Evolutionary conservation across 805 yeast species (phyloP).

Genomic region (Candida maesae): DNA sequence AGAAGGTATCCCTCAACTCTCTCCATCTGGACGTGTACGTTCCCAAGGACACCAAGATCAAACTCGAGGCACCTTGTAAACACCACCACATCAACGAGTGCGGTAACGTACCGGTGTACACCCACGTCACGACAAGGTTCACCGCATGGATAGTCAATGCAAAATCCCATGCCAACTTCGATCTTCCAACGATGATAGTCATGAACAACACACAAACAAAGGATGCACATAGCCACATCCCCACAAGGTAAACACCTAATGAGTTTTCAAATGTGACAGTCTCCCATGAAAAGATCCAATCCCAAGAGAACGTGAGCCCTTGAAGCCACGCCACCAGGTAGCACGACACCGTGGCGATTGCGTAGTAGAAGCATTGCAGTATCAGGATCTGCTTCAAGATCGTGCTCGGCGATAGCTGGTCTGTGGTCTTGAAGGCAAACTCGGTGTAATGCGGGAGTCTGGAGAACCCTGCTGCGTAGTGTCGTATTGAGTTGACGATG

Average conservation of each 20-base stretch:
- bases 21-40: slow-evolving; percentile 91
- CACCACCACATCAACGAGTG: slow-evolving; percentile 78
- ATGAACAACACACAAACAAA: slow-evolving; percentile 80
- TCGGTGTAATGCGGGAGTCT: slow-evolving; percentile 16
- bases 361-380: slow-evolving; percentile 75
- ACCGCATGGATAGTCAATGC: slow-evolving; percentile 89
- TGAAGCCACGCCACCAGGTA: slow-evolving; percentile 60
- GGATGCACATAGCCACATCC: slow-evolving; percentile 81
- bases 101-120: slow-evolving; percentile 66
- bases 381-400: slow-evolving; percentile 69
- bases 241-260: slow-evolving; percentile 69
- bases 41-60: slow-evolving; percentile 71
- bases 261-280: slow-evolving; percentile 69
- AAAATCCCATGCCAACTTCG: slow-evolving; percentile 94
- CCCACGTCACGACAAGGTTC: slow-evolving; percentile 66
- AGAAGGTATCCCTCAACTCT: slow-evolving; percentile 84
- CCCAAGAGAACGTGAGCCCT: slow-evolving; percentile 65
- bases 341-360: slow-evolving; percentile 65
- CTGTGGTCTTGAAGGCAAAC: slow-evolving; percentile 25
- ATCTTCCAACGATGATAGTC: slow-evolving; percentile 84
- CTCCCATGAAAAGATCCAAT: slow-evolving; percentile 81
- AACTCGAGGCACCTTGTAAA: slow-evolving; percentile 64
- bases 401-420: slow-evolving; percentile 52
- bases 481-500: slow-evolving; percentile 8
- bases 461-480: slow-evolving; percentile 14